Evolutionary conservation across 768 basidiomycete genomes (phyloP), one percentile per base, ranked within the genome.

Genomic region (Tremella fuciformis): DNA sequence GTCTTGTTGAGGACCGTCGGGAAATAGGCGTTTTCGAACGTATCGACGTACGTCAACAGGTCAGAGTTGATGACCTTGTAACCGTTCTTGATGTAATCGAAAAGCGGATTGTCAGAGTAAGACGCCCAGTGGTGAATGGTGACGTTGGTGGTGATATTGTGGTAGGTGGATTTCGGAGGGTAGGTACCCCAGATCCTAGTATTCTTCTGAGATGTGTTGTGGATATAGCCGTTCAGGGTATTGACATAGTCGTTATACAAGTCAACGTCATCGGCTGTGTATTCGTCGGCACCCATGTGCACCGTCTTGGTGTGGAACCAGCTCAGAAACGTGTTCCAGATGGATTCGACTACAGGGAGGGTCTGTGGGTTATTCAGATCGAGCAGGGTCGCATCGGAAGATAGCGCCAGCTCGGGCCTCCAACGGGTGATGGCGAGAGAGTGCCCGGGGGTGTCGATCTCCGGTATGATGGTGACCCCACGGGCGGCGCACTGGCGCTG

Each of bases 401-500:
- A 13, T 16, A 52, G 50, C 8, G 50, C 50, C 11, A 52, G 26
- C 37, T 37, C 21, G 13, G 50, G 50, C 21, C 37, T 52, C 50
- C 50, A 52, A 13, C 37, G 9, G 9, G 21, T 13, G 29, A 52
- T 52, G 11, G 29, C 11, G 21, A 52, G 26, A 15, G 50, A 16
- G 26, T 52, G 50, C 21, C 50, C 50, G 9, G 50, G 50, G 9
- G 50, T 26, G 15, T 52, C 50, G 29, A 52, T 52, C 26, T 52
- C 50, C 13, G 50, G 50, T 29, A 52, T 52, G 29, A 52, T 52
- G 11, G 50, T 52, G 50, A 52, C 50, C 37, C 50, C 50, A 29
- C 50, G 16, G 26, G 22, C 29, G 29, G 50, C 50, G 50, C 50
- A 52, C 13, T 37, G 50, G 13, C 29, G 18, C 26, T 52, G 50